phyloP scores from a whole-genome alignment of 305 asterid genomes.

The Rubia tinctorum region DNA sequence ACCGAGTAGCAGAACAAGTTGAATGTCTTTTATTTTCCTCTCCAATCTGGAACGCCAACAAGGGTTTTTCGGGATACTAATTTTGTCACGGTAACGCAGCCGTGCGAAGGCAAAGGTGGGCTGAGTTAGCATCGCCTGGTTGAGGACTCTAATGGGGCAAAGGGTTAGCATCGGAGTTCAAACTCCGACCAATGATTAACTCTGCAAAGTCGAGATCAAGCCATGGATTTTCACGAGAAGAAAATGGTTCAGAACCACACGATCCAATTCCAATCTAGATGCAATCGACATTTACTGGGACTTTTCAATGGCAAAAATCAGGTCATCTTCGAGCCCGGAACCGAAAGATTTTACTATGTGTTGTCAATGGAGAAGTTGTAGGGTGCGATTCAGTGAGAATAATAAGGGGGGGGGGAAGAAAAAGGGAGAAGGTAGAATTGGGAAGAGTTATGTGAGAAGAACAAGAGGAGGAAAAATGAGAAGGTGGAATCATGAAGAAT shows the following conservation, averaged over 20 bases:
- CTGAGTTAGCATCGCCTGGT: slow-evolving; percentile 64
- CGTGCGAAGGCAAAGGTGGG: no score
- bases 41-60: slow-evolving; percentile 35
- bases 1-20: slow-evolving; percentile 58
- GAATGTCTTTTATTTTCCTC: slow-evolving; percentile 47
- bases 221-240: slow-evolving; percentile 72
- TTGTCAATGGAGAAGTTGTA: no score
- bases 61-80: no score
- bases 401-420: no score
- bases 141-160: slow-evolving; percentile 57
- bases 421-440: no score
- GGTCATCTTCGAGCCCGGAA: slow-evolving; percentile 42
- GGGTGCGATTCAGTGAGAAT: no score
- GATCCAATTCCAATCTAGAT: slow-evolving; percentile 25
- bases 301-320: slow-evolving; percentile 62
- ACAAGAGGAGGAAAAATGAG: no score
- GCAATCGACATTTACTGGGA: slow-evolving; percentile 58
- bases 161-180: slow-evolving; percentile 48
- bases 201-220: slow-evolving; percentile 58
- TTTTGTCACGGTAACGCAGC: no score
- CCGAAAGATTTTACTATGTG: no score
- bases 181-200: slow-evolving; percentile 29
- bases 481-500: no score
- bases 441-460: no score
- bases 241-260: slow-evolving; percentile 44